A percentile compares a stretch with the other conserved stretches of the same genome.
These are phyloP conservation scores for Candida insectorum DNA, from an alignment of 805 yeast genomes.

Conservation along the genomic window DNA sequence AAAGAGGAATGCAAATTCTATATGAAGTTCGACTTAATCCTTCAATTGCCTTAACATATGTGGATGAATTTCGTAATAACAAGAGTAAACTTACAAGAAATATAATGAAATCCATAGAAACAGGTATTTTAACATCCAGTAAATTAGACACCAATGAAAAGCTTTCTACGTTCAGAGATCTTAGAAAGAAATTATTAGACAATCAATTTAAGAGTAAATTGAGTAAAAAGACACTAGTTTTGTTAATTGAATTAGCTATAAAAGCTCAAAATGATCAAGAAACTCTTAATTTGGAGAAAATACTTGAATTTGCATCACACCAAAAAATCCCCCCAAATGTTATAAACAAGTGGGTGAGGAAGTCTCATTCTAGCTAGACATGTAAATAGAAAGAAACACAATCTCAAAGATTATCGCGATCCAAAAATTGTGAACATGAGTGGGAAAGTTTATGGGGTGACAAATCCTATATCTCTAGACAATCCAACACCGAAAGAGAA, in stretches of 20 bases:
- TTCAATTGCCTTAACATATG: constrained; percentile 19
- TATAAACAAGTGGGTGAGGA: constrained; percentile 14
- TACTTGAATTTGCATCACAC: not conserved
- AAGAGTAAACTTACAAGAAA: constrained; percentile 16
- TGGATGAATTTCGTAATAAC: constrained; percentile 18
- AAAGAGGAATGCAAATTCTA: not conserved
- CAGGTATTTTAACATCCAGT: constrained; percentile 25
- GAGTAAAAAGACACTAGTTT: constrained; percentile 1
- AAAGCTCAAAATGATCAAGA: not conserved
- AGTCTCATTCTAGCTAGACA: too few species aligned
- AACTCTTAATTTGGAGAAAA: not conserved
- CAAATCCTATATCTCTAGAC: constrained; percentile 80
- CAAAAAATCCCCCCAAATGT: constrained; percentile 5
- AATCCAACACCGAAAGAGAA: constrained; percentile 83
- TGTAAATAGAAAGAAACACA: too few species aligned
- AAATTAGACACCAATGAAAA: constrained; percentile 14
- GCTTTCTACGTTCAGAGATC: constrained; percentile 11
- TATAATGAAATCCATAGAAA: constrained; percentile 15
- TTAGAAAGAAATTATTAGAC: constrained; percentile 4
- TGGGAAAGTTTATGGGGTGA: constrained; percentile 54
- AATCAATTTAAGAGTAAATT: constrained; percentile 16
- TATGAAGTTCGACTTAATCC: constrained; percentile 19
- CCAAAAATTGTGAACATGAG: constrained; percentile 6
- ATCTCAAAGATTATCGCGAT: too few species aligned
- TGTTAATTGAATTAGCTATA: constrained; percentile 1